Evolutionary conservation across 2,329 filamentous ascomycete genomes (phyloP), one percentile per base, ranked within the genome.

Genomic region (Penicillium sp.): DNA sequence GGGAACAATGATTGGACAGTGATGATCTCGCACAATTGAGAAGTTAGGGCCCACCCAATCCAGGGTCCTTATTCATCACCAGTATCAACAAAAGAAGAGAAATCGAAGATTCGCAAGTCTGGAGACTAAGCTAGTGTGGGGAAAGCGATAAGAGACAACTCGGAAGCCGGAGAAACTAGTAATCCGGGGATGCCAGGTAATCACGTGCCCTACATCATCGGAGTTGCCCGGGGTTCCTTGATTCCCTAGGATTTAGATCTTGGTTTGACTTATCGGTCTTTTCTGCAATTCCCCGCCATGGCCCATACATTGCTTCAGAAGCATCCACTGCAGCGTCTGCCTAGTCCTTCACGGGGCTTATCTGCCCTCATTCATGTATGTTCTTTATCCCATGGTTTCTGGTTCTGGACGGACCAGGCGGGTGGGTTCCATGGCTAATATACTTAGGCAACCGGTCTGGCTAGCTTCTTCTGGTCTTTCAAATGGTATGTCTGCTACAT

Each of bases 281-380:
- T 39, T 28, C 31, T 35, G 24, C 32, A 39, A 50, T 52, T 52
- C 46, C 39, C 39, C 16, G 49, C 43, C 29, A 56, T 54, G 48
- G 44, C 49, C 36, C 41, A 49, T 11, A 46, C 42, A n/a, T 50
- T 70, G 4, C 44, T 65, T 31, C 34, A 51, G 8, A 62, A 59
- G 40, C 73, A 75, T 50, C 72, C 72, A 6, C 59, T 75, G 11
- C 74, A 75, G 51, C 56, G 67, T 43, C 54, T 74, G 11, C 40
- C 59, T 24, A 74, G 72, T 43, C 73, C 73, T 10, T 70, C 70
- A 13, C 59, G 67, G 41, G 66, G 67, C 3, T 35, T 72, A 28
- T 75, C 73, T 14, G 67, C 71, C 14, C 24, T 70, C 28, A 55
- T 75, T 35, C 72, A 74, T 64, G 72, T 73, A 52, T 49, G 60